Percentiles rank a stretch among this genome's conserved stretches.
phyloP scores from a whole-genome alignment of 108 stramenopile genomes.

The Asterionellopsis glacialis region DNA sequence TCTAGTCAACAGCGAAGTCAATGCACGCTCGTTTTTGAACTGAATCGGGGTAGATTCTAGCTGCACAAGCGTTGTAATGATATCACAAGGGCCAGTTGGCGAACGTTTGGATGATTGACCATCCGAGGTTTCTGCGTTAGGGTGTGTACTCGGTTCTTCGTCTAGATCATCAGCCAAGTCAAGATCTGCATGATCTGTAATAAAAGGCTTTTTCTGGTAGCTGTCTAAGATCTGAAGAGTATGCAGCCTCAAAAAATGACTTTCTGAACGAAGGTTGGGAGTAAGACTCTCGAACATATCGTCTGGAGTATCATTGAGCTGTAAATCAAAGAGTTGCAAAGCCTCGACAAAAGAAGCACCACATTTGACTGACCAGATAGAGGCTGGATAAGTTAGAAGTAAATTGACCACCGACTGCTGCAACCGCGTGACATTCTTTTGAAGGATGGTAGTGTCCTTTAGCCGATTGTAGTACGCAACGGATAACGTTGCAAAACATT shows the following conservation, averaged over 20 bases:
- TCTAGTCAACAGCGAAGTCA: slow-evolving; percentile 44
- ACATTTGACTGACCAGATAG: slow-evolving; percentile 51
- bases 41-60: slow-evolving; percentile 60
- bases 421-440: background rate
- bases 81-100: slow-evolving; percentile 48
- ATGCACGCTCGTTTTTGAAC: slow-evolving; percentile 51
- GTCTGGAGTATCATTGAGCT: slow-evolving; percentile 10
- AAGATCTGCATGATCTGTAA: slow-evolving; percentile 69
- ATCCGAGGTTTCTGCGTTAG: background rate
- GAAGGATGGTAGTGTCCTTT: slow-evolving; percentile 8
- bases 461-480: too few relatives aligned
- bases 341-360: slow-evolving; percentile 36
- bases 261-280: slow-evolving; percentile 50
- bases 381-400: slow-evolving; percentile 25
- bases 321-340: slow-evolving; percentile 12
- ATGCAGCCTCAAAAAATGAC: slow-evolving; percentile 66
- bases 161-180: slow-evolving; percentile 81
- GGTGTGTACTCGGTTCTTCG: slow-evolving; percentile 40
- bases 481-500: too few relatives aligned
- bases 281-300: slow-evolving; percentile 50
- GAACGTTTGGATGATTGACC: background rate
- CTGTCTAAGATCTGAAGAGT: slow-evolving; percentile 64
- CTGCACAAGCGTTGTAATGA: slow-evolving; percentile 45
- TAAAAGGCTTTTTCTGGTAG: slow-evolving; percentile 60
- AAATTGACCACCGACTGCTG: slow-evolving; percentile 14